Evolutionary conservation across 2,329 filamentous ascomycete genomes (phyloP).

Genomic region (Alternaria brassicicola): DNA sequence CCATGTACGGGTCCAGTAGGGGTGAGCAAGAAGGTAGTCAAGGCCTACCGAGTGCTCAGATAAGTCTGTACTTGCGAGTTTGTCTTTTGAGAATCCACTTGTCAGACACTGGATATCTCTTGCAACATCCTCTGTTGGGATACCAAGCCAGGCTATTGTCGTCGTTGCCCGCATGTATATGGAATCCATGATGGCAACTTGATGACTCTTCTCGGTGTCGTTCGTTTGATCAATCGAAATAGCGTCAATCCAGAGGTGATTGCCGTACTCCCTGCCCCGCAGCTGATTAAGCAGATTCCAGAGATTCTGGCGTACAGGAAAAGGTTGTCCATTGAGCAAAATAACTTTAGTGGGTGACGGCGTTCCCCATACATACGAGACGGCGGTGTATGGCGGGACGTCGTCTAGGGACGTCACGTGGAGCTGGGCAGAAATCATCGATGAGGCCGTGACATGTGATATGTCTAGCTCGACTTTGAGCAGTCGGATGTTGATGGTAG

Average conservation of each 20-base stretch:
- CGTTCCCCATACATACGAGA: neutral
- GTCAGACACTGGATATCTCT: neutral
- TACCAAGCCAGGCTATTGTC: neutral
- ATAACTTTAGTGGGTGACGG: neutral
- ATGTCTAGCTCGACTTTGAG: neutral
- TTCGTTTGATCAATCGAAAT: neutral
- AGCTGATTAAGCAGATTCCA: neutral
- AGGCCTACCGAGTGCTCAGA: neutral
- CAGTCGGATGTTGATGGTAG: neutral
- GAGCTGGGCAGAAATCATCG: neutral
- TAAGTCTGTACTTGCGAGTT: neutral
- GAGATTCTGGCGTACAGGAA: neutral
- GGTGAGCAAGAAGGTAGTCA: neutral
- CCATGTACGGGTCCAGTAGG: neutral
- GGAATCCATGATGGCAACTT: neutral
- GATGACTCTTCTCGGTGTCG: neutral
- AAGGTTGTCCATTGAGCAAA: neutral
- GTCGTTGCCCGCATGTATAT: neutral
- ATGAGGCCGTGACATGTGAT: neutral
- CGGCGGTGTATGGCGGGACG: neutral
- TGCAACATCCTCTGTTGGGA: neutral
- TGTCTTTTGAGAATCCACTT: neutral
- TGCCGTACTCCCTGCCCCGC: neutral
- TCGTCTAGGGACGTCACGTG: fast-evolving
- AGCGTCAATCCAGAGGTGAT: neutral